Percentiles rank a stretch among this genome's conserved stretches.
These are phyloP conservation scores for Kuraishia capsulata DNA, from an alignment of 805 yeast species.

Conservation along the genomic window DNA sequence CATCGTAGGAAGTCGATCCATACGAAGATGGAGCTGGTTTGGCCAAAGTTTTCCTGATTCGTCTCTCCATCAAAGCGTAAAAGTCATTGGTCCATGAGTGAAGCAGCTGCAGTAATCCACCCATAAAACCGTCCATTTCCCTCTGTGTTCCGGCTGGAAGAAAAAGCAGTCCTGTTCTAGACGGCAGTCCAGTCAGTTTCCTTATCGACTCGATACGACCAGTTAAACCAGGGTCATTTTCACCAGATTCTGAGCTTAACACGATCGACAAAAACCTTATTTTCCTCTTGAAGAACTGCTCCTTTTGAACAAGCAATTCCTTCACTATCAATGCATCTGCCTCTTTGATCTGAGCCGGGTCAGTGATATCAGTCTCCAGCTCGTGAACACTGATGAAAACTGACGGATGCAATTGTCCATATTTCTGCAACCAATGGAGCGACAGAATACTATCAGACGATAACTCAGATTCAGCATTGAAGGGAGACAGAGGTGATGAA, in stretches of 20 bases:
- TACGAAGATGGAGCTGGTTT: conserved; percentile 8
- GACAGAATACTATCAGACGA: conserved; percentile 34
- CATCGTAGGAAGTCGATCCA: conserved; percentile 28
- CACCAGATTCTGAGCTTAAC: conserved; percentile 19
- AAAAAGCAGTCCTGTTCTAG: conserved; percentile 34
- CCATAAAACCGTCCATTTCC: conserved; percentile 30
- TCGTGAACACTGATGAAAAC: conserved; percentile 36
- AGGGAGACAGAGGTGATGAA: conserved; percentile 31
- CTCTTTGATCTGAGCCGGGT: conserved; percentile 10
- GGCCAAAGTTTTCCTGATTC: conserved; percentile 27
- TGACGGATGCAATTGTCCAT: conserved; percentile 36
- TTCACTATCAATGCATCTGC: conserved; percentile 24
- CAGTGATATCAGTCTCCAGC: conserved; percentile 21
- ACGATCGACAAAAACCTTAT: conserved; percentile 26
- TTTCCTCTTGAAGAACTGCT: conserved; percentile 17
- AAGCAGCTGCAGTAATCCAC: conserved; percentile 27
- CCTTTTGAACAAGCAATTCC: conserved; percentile 26
- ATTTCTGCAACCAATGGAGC: conserved; percentile 44
- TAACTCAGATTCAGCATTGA: conserved; percentile 26
- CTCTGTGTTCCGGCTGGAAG: conserved; percentile 29
- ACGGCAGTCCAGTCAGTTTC: conserved; percentile 30
- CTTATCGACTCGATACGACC: conserved; percentile 28
- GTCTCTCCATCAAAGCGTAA: conserved; percentile 30
- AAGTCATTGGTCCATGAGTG: conserved; percentile 34
- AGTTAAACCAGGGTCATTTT: conserved; percentile 20